Percentiles rank a stretch among this genome's conserved stretches.
phyloP scores from a whole-genome alignment of 75 land plant species.

The Pinus taeda region DNA sequence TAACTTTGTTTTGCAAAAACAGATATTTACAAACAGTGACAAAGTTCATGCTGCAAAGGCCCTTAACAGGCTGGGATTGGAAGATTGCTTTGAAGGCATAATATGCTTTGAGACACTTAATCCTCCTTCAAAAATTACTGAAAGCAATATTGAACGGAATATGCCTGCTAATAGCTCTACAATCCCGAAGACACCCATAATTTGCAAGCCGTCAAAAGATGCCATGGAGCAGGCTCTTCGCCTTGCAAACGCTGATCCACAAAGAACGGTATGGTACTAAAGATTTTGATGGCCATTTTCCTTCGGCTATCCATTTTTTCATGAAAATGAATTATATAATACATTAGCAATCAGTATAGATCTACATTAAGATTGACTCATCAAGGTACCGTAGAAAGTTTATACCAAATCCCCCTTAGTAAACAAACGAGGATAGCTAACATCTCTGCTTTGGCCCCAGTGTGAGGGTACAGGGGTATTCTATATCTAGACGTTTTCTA shows the following conservation, averaged over 20 bases:
- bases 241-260: conserved; percentile 60
- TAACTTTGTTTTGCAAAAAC: conserved; percentile 1
- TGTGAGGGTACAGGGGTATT: no score
- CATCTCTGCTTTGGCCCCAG: no score
- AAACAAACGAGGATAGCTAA: no score
- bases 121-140: conserved; percentile 24
- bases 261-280: conserved; percentile 50
- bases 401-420: no score
- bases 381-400: no score
- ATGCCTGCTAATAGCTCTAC: background rate
- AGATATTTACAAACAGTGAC: conserved; percentile 85
- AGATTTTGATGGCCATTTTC: background rate
- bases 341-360: no score
- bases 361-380: no score
- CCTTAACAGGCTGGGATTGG: conserved; percentile 58
- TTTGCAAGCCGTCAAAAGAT: conserved; percentile 66
- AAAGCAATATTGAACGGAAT: background rate
- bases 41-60: conserved; percentile 57
- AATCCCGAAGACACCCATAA: conserved; percentile 54
- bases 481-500: no score
- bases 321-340: no score
- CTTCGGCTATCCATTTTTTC: background rate
- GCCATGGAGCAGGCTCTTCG: conserved; percentile 58
- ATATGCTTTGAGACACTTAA: conserved; percentile 88
- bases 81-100: conserved; percentile 82